Conservation (phyloP, 768 basidiomycete species). For the Amanita subjunquillea region DNA sequence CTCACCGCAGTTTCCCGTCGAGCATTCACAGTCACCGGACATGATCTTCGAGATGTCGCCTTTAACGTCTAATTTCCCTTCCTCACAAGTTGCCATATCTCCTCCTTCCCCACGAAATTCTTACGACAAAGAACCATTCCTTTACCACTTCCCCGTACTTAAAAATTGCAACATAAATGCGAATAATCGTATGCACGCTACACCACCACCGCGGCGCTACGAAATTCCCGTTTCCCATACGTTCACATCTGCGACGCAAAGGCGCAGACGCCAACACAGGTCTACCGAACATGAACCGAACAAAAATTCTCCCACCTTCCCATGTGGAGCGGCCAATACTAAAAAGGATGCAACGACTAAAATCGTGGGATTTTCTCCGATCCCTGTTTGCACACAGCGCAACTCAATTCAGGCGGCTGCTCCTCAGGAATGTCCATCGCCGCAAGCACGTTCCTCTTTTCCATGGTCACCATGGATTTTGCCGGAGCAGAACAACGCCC, state of each 20-base stretch:
- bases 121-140: slow-evolving; percentile 22
- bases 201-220: slow-evolving; percentile 5
- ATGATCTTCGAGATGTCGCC: slow-evolving; percentile 49
- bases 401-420: slow-evolving; percentile 19
- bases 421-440: slow-evolving; percentile 24
- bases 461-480: slow-evolving; percentile 27
- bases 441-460: not conserved
- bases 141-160: slow-evolving; percentile 28
- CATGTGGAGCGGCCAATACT: not conserved
- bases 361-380: slow-evolving; percentile 23
- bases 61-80: slow-evolving; percentile 18
- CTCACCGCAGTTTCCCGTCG: slow-evolving; percentile 21
- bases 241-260: slow-evolving; percentile 2
- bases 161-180: slow-evolving; percentile 5
- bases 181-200: not conserved
- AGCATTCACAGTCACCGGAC: slow-evolving; percentile 29
- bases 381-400: not conserved
- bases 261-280: slow-evolving; percentile 1
- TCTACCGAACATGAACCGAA: slow-evolving; percentile 16
- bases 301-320: slow-evolving; percentile 11
- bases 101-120: slow-evolving; percentile 12
- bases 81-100: slow-evolving; percentile 12
- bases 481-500: slow-evolving; percentile 20
- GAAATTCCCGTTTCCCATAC: slow-evolving; percentile 7
- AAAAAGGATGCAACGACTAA: slow-evolving; percentile 15